These are phyloP conservation scores for Jaltomata sinuosa DNA, from an alignment of 257 asterid genomes.

Conservation along the genomic window DNA sequence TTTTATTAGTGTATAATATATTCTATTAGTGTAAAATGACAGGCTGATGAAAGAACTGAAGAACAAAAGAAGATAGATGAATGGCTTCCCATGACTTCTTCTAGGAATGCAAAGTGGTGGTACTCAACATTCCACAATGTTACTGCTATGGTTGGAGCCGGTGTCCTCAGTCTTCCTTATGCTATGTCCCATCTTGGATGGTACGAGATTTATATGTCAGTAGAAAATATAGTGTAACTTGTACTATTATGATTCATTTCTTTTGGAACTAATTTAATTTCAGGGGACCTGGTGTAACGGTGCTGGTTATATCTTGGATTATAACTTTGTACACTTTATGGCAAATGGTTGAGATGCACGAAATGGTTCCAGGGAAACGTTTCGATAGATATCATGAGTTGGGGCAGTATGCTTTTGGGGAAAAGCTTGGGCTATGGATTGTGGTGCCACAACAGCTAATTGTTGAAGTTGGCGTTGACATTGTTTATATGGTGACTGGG, in stretches of 20 bases:
- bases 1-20: background rate
- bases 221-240: background rate
- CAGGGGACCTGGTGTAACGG: conserved; percentile 39
- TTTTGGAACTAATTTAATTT: background rate
- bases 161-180: conserved; percentile 35
- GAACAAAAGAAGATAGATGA: conserved; percentile 27
- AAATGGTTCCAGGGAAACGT: conserved; percentile 37
- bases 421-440: conserved; percentile 43
- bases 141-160: conserved; percentile 38
- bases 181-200: conserved; percentile 40
- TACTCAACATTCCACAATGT: conserved; percentile 43
- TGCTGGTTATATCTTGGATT: conserved; percentile 32
- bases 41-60: conserved; percentile 21
- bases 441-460: conserved; percentile 40
- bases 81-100: conserved; percentile 36
- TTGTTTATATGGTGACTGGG: conserved; percentile 50
- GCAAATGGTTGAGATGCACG: conserved; percentile 59
- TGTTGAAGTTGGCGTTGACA: conserved; percentile 29
- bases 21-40: background rate
- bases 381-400: conserved; percentile 51
- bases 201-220: background rate
- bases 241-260: background rate
- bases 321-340: conserved; percentile 36
- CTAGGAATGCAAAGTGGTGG: conserved; percentile 43
- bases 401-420: conserved; percentile 48